Base-by-base conservation (phyloP, 2,329 filamentous ascomycete species). In the Colletotrichum sp. region DNA sequence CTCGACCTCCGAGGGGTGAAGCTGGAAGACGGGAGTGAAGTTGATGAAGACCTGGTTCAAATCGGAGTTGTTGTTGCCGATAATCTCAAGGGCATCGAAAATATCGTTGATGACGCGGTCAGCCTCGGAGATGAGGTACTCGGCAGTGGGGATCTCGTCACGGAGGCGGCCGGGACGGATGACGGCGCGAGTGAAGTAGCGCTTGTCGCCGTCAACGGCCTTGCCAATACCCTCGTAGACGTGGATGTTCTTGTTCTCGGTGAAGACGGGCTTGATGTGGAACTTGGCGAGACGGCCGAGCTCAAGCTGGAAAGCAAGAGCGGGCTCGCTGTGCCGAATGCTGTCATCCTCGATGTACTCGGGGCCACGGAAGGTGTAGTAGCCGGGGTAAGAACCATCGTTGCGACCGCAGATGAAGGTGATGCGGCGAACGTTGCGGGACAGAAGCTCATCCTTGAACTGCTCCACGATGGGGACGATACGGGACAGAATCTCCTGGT, bases 11-110 rank as follows among this genome's bases (percentile, higher is more conserved):
- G 92, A 88, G 5, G 97, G 96, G 82, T 95, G 90, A 65, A 99
- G 92, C 83, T 96, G 95, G 93, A 99, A 98, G 75, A 98, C 95
- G 12, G 96, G 95, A 0, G 95, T 97, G 89, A 99, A 99, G 91
- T 99, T 98, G 90, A 99, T 97, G 89, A 99, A 99, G 90, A 99
- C 97, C 88, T 99, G 97, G 90, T 99, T 99, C 83, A 99, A 91
- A 89, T 99, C 97, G 67, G 97, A 98, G 88, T 98, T 97, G 89
- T 98, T 98, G 90, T 98, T 98, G 83, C 97, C 97, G 83, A 98
- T 97, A 81, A 99, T 98, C 90, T 99, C 97, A 74, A 99, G 90
- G 60, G 97, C 97, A 83, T 99, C 97, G 68, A 98, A 92, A 82
- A 99, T 98, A 83, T 99, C 97, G 84, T 95, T 98, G 91, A 99